Conservation (phyloP, 208 protist genomes). For the Herpetomonas samuelpessoai region DNA sequence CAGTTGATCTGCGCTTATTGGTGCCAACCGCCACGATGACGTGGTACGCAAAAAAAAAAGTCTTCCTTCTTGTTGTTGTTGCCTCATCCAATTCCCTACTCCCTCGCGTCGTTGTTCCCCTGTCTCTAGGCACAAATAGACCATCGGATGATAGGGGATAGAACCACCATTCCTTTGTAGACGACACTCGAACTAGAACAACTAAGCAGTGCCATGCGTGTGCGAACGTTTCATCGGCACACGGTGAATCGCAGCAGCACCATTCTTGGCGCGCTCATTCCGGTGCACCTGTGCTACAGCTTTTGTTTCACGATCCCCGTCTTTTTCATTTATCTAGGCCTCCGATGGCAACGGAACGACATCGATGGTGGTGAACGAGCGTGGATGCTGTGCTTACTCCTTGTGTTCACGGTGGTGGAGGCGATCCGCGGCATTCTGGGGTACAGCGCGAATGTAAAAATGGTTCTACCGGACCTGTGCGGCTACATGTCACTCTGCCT, state of each 20-base stretch:
- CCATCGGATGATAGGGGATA: no score
- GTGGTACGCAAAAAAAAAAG: no score
- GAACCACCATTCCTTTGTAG: no score
- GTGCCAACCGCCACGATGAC: no score
- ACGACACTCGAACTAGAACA: no score
- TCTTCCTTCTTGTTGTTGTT: no score
- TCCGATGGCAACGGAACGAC: constrained; percentile 22
- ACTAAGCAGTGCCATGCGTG: constrained; percentile 68
- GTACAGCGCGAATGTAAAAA: constrained; percentile 30
- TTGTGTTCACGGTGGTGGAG: constrained; percentile 54
- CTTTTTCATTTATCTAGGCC: constrained; percentile 37
- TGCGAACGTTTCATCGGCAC: constrained; percentile 67
- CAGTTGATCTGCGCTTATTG: no score
- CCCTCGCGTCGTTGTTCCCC: no score
- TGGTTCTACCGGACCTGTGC: constrained; percentile 40
- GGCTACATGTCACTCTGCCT: constrained; percentile 49
- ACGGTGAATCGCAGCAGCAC: constrained; percentile 48
- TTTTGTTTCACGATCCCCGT: constrained; percentile 53
- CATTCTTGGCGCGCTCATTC: constrained; percentile 42
- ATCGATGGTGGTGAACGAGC: constrained; percentile 18
- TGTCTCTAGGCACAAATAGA: no score
- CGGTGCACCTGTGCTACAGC: constrained; percentile 42
- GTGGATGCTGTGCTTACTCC: constrained; percentile 43
- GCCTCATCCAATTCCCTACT: no score
- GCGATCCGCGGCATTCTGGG: constrained; percentile 51